Base-by-base conservation (phyloP, 225 moss, liverwort and hornwort species). In the Thuidium tamariscinum region DNA sequence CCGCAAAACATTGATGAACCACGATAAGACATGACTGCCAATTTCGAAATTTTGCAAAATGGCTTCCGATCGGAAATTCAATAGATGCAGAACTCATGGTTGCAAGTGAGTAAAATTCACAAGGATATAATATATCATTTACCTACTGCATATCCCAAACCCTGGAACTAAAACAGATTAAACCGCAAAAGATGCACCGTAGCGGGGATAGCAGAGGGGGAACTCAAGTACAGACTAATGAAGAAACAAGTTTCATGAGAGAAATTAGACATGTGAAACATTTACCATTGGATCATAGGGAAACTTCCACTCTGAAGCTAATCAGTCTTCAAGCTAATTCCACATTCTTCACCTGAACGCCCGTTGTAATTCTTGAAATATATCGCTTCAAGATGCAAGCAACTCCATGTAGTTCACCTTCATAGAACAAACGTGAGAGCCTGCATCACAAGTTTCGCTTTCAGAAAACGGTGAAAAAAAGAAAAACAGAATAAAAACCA, bases 391-490 rank as follows among this genome's bases (percentile, higher is more conserved):
- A n/a, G n/a, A n/a, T n/a, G n/a, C n/a, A n/a, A n/a, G n/a, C n/a
- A n/a, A n/a, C n/a, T 82, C 79, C 64, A 72, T 42, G 27, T 34
- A 46, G 70, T 70, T 71, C 75, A 85, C 39, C 56, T 26, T 52
- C 21, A 59, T 37, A 11, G 23, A 51, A 51, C 56, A 21, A 41
- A 56, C 32, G 46, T 70, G 27, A 51, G 59, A 39, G 29, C 84
- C 89, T 89, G 85, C 87, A 82, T 82, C 82, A 46, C 79, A 74
- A 54, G 20, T n/a, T 87, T 70, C 81, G 51, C 77, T 69, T 74
- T 86, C 80, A 84, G 84, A 39, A 39, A 75, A 17, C 42, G 42
- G 23, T 71, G n/a, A 79, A 42, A 34, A 60, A 46, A 26, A 80
- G 37, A 32, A 46, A 55, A 67, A 37, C 46, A 83, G 34, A 61